Percentiles rank a stretch among this genome's conserved stretches.
phyloP scores from a whole-genome alignment of 2,329 filamentous ascomycete genomes.

The Hypoxylon sp. region DNA sequence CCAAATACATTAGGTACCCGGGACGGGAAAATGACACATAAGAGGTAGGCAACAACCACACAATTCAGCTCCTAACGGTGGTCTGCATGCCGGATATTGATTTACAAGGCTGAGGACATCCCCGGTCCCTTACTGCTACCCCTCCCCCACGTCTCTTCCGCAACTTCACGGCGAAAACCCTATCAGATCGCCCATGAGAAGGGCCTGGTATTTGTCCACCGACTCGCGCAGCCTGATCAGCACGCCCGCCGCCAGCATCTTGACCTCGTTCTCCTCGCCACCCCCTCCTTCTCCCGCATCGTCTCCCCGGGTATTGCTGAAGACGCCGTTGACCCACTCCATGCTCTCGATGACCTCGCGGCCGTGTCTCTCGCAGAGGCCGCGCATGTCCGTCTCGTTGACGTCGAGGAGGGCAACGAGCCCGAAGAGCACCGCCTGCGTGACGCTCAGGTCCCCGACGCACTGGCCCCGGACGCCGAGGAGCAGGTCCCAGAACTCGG shows the following conservation, averaged over 20 bases:
- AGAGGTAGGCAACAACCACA: too few relatives aligned
- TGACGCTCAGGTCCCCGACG: slow-evolving; percentile 69
- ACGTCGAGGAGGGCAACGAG: slow-evolving; percentile 83
- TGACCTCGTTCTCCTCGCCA: slow-evolving; percentile 78
- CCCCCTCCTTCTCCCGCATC: slow-evolving; percentile 67
- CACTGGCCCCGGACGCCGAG: slow-evolving; percentile 68
- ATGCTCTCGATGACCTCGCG: slow-evolving; percentile 84
- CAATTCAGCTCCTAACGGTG: too few relatives aligned
- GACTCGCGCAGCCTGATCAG: slow-evolving; percentile 81
- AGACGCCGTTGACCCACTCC: slow-evolving; percentile 83
- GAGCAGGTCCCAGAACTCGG: slow-evolving; percentile 84
- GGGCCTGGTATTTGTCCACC: slow-evolving; percentile 79
- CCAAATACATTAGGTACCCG: too few relatives aligned
- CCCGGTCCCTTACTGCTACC: too few relatives aligned
- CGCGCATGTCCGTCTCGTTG: slow-evolving; percentile 74
- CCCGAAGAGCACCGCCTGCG: slow-evolving; percentile 79
- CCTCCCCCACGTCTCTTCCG: background rate
- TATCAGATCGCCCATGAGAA: slow-evolving; percentile 76
- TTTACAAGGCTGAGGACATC: too few relatives aligned
- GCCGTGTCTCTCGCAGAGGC: slow-evolving; percentile 76
- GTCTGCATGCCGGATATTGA: too few relatives aligned
- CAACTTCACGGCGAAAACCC: slow-evolving; percentile 42
- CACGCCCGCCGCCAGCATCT: slow-evolving; percentile 79
- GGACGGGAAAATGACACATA: too few relatives aligned
- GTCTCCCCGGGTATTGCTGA: slow-evolving; percentile 65